Percentiles rank a stretch among this genome's conserved stretches.
phyloP scores from a whole-genome alignment of 2,329 filamentous ascomycete genomes.

The Aspergillus sp. region DNA sequence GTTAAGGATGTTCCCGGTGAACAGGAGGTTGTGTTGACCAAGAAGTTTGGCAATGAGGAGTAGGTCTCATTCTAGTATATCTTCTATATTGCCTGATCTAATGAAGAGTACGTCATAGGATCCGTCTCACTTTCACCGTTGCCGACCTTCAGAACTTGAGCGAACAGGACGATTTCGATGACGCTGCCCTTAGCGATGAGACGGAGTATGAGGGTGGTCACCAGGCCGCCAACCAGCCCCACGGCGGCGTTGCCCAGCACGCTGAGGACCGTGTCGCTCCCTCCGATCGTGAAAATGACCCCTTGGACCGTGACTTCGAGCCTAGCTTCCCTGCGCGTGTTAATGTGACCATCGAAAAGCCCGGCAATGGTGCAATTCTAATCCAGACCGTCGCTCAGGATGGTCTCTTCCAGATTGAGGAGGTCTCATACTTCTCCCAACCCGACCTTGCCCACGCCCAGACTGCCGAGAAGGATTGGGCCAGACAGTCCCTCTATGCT shows the following conservation, averaged over 20 bases:
- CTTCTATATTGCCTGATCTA: background rate
- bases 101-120: slow-evolving; percentile 38
- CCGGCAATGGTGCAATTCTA: slow-evolving; percentile 72
- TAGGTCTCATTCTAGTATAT: slow-evolving; percentile 36
- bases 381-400: slow-evolving; percentile 83
- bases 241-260: slow-evolving; percentile 39
- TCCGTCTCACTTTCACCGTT: slow-evolving; percentile 76
- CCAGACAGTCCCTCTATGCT: slow-evolving; percentile 70
- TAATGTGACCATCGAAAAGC: slow-evolving; percentile 82
- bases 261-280: slow-evolving; percentile 51
- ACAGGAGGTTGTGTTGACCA: slow-evolving; percentile 78
- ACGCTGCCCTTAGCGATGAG: slow-evolving; percentile 49
- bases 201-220: slow-evolving; percentile 48
- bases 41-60: slow-evolving; percentile 82
- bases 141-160: slow-evolving; percentile 67
- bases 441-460: slow-evolving; percentile 67
- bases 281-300: slow-evolving; percentile 51
- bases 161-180: slow-evolving; percentile 50
- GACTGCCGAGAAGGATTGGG: slow-evolving; percentile 67
- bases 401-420: slow-evolving; percentile 77
- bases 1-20: slow-evolving; percentile 70
- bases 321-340: slow-evolving; percentile 69
- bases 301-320: slow-evolving; percentile 43
- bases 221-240: slow-evolving; percentile 48
- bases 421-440: slow-evolving; percentile 79